Evolutionary conservation across 2,329 filamentous ascomycete genomes (phyloP).

Genomic region (Ceratocystis cacaofunesta): DNA sequence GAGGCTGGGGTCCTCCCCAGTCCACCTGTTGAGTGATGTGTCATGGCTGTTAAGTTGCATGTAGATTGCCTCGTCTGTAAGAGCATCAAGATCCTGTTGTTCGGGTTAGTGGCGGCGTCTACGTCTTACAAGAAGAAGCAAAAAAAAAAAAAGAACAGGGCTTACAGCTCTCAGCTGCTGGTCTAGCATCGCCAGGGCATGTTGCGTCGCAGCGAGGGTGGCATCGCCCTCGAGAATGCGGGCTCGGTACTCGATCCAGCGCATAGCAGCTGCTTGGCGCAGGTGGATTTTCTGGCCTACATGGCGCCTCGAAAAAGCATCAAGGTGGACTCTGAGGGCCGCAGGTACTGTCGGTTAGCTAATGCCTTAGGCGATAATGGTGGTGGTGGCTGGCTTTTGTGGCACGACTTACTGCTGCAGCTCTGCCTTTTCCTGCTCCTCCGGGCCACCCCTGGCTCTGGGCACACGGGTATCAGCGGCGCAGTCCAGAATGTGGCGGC

Average conservation of each 20-base stretch:
- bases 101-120: neutral
- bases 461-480: constrained; percentile 48
- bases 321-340: constrained; percentile 38
- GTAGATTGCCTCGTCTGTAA: constrained; percentile 47
- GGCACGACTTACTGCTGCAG: constrained; percentile 7
- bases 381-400: neutral
- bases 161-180: constrained; percentile 42
- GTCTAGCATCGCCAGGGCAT: constrained; percentile 39
- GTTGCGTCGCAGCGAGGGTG: constrained; percentile 33
- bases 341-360: neutral
- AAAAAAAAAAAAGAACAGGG: neutral
- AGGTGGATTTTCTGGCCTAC: constrained; percentile 51
- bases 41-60: constrained; percentile 39
- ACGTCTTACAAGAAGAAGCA: neutral
- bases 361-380: neutral
- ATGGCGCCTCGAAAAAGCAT: constrained; percentile 46
- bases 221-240: constrained; percentile 37
- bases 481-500: constrained; percentile 49
- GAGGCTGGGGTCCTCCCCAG: constrained; percentile 44
- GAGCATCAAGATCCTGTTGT: constrained; percentile 40
- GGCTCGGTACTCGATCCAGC: constrained; percentile 42
- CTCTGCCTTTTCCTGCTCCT: constrained; percentile 13
- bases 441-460: constrained; percentile 23
- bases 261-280: constrained; percentile 43
- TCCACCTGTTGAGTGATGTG: constrained; percentile 44